Percentiles rank a stretch among this genome's conserved stretches.
Evolutionary conservation across 2,329 filamentous ascomycete genomes (phyloP).

Genomic region (Myriosclerotinia duriaeana): DNA sequence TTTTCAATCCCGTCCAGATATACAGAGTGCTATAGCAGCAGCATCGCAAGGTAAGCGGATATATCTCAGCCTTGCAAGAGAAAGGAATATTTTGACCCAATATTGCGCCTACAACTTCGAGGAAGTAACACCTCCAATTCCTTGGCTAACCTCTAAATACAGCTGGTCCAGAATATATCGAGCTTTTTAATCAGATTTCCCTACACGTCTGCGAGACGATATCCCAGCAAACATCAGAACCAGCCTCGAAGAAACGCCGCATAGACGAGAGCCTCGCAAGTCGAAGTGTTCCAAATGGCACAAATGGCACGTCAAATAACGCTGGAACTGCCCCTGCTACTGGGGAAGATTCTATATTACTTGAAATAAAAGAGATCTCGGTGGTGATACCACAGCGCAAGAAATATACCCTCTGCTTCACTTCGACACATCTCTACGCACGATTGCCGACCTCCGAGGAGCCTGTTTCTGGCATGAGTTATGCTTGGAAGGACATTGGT

Average conservation of each 20-base stretch:
- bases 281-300: slow-evolving; percentile 31
- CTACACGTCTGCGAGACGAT: slow-evolving; percentile 34
- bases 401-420: slow-evolving; percentile 66
- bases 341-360: slow-evolving; percentile 52
- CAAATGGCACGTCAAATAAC: slow-evolving; percentile 27
- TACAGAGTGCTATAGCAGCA: slow-evolving; percentile 39
- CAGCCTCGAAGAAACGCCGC: slow-evolving; percentile 39
- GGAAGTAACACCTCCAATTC: background rate
- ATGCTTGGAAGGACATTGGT: slow-evolving; percentile 64
- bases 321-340: slow-evolving; percentile 30
- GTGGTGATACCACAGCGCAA: slow-evolving; percentile 67
- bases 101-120: slow-evolving; percentile 2
- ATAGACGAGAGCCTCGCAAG: slow-evolving; percentile 36
- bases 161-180: slow-evolving; percentile 39
- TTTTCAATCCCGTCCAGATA: slow-evolving; percentile 38
- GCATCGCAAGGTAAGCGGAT: slow-evolving; percentile 38
- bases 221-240: slow-evolving; percentile 30
- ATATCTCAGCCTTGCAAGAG: slow-evolving; percentile 24
- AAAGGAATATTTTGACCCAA: slow-evolving; percentile 1
- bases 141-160: background rate
- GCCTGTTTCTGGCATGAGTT: slow-evolving; percentile 55
- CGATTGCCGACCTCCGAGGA: slow-evolving; percentile 52
- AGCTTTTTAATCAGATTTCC: slow-evolving; percentile 42
- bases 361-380: slow-evolving; percentile 65
- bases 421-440: slow-evolving; percentile 58